phyloP scores from a whole-genome alignment of 73 alveolate genomes.

The Tetrahymena thermophila region DNA sequence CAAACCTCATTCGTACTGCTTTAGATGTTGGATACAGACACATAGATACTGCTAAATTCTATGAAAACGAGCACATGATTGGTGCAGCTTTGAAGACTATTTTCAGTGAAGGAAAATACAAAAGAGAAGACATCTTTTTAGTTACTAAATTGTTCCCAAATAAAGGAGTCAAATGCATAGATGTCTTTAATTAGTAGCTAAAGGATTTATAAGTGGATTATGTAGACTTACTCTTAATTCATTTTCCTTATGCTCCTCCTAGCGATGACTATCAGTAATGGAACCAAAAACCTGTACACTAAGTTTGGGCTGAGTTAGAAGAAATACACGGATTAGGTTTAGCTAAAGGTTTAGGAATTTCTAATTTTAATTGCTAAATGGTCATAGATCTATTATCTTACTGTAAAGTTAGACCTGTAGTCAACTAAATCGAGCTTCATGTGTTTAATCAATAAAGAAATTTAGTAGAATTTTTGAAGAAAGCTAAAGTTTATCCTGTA shows the following conservation, averaged over 20 bases:
- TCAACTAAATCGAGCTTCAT: slow-evolving; percentile 69
- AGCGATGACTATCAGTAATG: background rate
- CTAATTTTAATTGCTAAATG: slow-evolving; percentile 70
- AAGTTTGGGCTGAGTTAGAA: slow-evolving; percentile 65
- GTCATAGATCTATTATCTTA: slow-evolving; percentile 62
- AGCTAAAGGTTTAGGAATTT: slow-evolving; percentile 55
- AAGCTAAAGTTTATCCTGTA: slow-evolving; percentile 28
- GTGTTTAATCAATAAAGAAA: slow-evolving; percentile 40
- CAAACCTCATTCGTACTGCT: background rate
- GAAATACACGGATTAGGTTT: slow-evolving; percentile 51
- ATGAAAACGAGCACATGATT: slow-evolving; percentile 67
- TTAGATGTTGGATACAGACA: background rate
- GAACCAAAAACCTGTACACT: slow-evolving; percentile 47
- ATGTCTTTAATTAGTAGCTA: background rate
- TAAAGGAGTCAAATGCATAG: background rate
- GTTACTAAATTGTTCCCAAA: slow-evolving; percentile 46
- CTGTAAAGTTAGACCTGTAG: slow-evolving; percentile 63
- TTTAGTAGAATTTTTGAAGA: slow-evolving; percentile 37
- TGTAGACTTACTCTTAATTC: background rate
- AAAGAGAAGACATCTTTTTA: slow-evolving; percentile 75
- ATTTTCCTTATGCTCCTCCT: background rate
- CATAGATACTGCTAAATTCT: slow-evolving; percentile 64
- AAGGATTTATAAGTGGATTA: background rate
- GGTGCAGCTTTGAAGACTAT: slow-evolving; percentile 69
- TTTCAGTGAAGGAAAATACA: slow-evolving; percentile 50